Evolutionary conservation across 2,329 filamentous ascomycete genomes (phyloP), one percentile per base, ranked within the genome.

Genomic region (Aspergillus ochraceoroseus): DNA sequence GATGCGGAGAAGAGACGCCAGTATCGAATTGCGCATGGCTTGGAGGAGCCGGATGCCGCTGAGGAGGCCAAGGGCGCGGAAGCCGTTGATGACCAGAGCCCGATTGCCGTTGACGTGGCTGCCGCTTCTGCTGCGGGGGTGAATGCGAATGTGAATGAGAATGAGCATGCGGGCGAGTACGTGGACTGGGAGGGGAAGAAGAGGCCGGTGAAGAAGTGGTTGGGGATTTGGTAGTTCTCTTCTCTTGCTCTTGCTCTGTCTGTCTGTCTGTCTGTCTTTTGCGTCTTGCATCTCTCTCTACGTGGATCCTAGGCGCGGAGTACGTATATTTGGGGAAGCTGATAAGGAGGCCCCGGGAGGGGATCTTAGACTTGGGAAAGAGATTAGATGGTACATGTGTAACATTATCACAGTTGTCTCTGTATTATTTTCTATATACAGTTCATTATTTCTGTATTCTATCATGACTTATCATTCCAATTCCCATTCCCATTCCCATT

Each of bases 1-100:
- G 92, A 98, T 68, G 83, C 92, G 18, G 77, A 83, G 63, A 95
- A 95, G 78, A 77, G 90, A 56, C 78, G 78, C 46, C 81, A 85
- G 64, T 98, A 87, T 67, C 80, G 89, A 56, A 82, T 87, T 66
- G 87, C 84, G 46, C 87, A 95, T 71, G 88, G 87, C 7, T 64
- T 94, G 57, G 83, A 88, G 62, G 70, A 69, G 53, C 59, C 55
- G 44, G 61, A 56, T 36, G 59, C 58, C 45, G 61, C 57, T 36
- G 58, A 58, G 23, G 34, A 38, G 44, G 63, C 62, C 19, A 58
- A 61, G 35, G 58, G n/a, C n/a, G n/a, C n/a, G n/a, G n/a, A n/a
- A n/a, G n/a, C n/a, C n/a, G n/a, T n/a, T n/a, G n/a, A n/a, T n/a
- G n/a, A n/a, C n/a, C n/a, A n/a, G n/a, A n/a, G n/a, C n/a, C n/a